These are phyloP conservation scores for Magnolia changhungtana DNA, from an alignment of 164 flowering plant genomes.

Conservation along the genomic window DNA sequence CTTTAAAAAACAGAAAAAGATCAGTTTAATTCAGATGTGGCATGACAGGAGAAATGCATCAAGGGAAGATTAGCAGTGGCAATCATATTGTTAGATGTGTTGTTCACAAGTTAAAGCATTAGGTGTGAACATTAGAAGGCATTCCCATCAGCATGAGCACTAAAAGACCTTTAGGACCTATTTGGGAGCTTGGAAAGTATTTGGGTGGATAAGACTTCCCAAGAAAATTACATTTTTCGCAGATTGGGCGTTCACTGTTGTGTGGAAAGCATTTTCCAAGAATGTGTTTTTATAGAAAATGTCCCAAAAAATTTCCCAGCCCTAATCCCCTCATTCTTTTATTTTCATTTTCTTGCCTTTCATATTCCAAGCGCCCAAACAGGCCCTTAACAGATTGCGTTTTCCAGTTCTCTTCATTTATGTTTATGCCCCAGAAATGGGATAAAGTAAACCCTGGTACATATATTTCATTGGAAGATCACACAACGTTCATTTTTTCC, in stretches of 20 bases:
- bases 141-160: not conserved
- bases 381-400: not conserved
- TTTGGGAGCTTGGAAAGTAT: too few species aligned
- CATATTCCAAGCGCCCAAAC: too few species aligned
- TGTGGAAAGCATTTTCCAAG: too few species aligned
- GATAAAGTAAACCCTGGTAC: not conserved
- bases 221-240: too few species aligned
- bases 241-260: too few species aligned
- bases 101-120: not conserved
- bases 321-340: too few species aligned
- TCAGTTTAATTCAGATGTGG: not conserved
- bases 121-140: not conserved
- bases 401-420: not conserved
- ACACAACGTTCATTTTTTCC: too few species aligned
- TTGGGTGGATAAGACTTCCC: too few species aligned
- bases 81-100: not conserved
- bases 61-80: not conserved
- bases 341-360: too few species aligned
- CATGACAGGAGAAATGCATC: constrained; percentile 1
- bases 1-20: constrained; percentile 27
- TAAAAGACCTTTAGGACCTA: too few species aligned
- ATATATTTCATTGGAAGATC: not conserved
- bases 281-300: too few species aligned
- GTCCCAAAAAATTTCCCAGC: too few species aligned
- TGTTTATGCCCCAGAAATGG: not conserved